Evolutionary conservation across 2,329 filamentous ascomycete species (phyloP).

Genomic region (Blumeria graminis): DNA sequence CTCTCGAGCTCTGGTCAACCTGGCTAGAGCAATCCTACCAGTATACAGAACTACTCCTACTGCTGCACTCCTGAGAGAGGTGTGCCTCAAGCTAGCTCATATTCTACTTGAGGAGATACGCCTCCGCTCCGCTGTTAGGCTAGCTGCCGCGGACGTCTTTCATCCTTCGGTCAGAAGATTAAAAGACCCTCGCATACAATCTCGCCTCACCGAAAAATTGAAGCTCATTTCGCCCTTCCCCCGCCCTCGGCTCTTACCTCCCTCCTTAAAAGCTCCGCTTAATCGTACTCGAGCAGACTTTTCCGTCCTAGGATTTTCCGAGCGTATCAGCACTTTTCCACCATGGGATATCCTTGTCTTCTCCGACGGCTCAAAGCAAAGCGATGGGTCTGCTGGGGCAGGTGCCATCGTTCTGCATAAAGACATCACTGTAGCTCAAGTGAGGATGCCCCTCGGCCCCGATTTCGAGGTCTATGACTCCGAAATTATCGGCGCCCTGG

Average conservation of each 20-base stretch:
- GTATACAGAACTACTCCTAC: not conserved
- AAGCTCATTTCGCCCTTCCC: not conserved
- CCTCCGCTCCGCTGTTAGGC: not conserved
- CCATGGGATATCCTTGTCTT: not conserved
- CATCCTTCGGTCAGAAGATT: not conserved
- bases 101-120: not conserved
- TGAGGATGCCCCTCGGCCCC: not conserved
- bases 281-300: not conserved
- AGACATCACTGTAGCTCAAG: not conserved
- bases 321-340: not conserved
- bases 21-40: not conserved
- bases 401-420: not conserved
- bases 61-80: not conserved
- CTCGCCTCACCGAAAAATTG: not conserved
- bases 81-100: not conserved
- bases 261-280: not conserved
- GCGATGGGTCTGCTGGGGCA: not conserved
- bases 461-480: not conserved
- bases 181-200: not conserved
- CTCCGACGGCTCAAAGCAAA: not conserved
- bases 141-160: not conserved
- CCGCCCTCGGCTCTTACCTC: not conserved
- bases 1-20: not conserved
- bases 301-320: not conserved
- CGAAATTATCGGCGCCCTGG: not conserved